phyloP scores from a whole-genome alignment of 495 filamentous ascomycete genomes.

The Podospora tetraspora region DNA sequence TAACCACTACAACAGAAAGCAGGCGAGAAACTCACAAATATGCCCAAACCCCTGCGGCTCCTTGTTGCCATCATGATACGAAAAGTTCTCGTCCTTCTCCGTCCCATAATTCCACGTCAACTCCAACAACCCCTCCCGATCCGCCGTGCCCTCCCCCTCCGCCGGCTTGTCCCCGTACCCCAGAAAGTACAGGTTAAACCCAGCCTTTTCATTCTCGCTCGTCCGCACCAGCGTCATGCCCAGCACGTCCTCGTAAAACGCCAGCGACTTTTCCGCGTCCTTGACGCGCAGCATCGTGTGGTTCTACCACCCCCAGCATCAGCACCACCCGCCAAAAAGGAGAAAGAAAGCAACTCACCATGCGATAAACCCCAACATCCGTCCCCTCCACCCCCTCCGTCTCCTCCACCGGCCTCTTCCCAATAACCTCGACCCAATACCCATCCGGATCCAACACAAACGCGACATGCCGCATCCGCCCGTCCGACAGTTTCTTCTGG shows the following conservation, averaged over 20 bases:
- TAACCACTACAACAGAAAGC: background rate
- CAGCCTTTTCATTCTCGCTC: constrained; percentile 59
- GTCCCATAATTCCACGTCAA: constrained; percentile 97
- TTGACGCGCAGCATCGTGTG: constrained; percentile 97
- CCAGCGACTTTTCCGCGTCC: constrained; percentile 72
- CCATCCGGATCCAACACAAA: constrained; percentile 91
- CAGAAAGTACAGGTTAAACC: constrained; percentile 90
- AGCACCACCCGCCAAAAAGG: constrained; percentile 8
- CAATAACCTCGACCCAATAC: constrained; percentile 80
- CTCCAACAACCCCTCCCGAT: constrained; percentile 79
- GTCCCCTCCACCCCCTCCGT: constrained; percentile 34
- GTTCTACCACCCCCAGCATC: constrained; percentile 49
- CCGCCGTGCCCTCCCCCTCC: constrained; percentile 48
- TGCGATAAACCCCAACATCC: constrained; percentile 39
- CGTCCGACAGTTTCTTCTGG: constrained; percentile 89
- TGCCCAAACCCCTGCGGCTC: constrained; percentile 93
- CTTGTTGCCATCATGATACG: constrained; percentile 88
- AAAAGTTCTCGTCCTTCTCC: constrained; percentile 76
- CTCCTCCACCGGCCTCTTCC: constrained; percentile 39
- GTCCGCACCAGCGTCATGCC: constrained; percentile 80
- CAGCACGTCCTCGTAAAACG: constrained; percentile 86
- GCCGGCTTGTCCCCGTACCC: constrained; percentile 62
- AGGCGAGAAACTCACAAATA: constrained; percentile 54
- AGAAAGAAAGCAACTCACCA: constrained; percentile 27
- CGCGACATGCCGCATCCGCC: constrained; percentile 81